A percentile compares a stretch with the other conserved stretches of the same genome.
Conservation (phyloP, 257 asterid species). For the Solanum microdontum region DNA sequence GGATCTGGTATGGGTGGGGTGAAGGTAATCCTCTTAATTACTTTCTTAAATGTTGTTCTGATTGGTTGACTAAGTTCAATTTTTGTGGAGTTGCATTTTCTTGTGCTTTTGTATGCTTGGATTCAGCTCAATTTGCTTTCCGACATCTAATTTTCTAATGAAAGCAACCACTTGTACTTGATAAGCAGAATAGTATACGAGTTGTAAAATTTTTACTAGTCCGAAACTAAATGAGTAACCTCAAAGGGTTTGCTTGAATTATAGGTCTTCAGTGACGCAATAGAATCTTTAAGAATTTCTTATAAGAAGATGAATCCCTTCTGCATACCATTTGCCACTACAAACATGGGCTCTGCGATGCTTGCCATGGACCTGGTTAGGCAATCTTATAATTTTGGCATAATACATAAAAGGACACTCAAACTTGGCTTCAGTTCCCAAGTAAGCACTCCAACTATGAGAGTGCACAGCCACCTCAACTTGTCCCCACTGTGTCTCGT, state of each 20-base stretch:
- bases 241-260: not conserved
- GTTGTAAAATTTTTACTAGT: not conserved
- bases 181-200: not conserved
- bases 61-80: not conserved
- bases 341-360: conserved; percentile 43
- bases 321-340: conserved; percentile 80
- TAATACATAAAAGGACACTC: not conserved
- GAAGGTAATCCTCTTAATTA: conserved; percentile 43
- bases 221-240: not conserved
- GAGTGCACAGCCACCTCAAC: not conserved
- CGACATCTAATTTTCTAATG: not conserved
- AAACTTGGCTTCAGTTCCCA: not conserved
- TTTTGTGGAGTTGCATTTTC: not conserved
- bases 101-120: not conserved
- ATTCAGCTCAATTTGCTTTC: not conserved
- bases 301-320: conserved; percentile 88
- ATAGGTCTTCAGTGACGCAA: conserved; percentile 66
- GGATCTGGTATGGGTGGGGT: conserved; percentile 95
- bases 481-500: not conserved
- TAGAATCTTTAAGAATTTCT: conserved; percentile 76
- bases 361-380: conserved; percentile 5
- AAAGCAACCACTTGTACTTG: not conserved
- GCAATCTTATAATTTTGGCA: not conserved
- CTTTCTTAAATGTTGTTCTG: not conserved
- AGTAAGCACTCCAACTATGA: not conserved